These are phyloP conservation scores for Camellia sinensis DNA, from an alignment of 148 eudicot species.

Conservation along the genomic window DNA sequence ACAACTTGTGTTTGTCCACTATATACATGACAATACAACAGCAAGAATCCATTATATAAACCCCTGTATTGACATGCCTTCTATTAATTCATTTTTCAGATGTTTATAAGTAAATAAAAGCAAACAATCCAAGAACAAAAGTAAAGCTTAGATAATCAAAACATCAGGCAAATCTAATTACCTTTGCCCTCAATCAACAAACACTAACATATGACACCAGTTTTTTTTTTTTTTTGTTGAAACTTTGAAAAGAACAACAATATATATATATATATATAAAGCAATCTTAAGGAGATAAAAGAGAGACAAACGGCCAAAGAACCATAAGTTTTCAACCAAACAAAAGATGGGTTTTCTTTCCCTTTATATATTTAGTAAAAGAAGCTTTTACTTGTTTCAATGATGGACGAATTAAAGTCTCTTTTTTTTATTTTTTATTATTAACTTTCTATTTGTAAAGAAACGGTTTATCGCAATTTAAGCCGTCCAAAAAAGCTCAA, in stretches of 20 bases:
- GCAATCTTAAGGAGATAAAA: slow-evolving; percentile 8
- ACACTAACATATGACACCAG: neutral
- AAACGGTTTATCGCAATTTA: slow-evolving; percentile 32
- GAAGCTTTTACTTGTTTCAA: slow-evolving; percentile 35
- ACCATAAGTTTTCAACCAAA: slow-evolving; percentile 25
- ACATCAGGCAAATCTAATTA: neutral
- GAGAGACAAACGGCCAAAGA: slow-evolving; percentile 31
- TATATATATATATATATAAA: neutral
- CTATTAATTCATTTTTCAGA: neutral
- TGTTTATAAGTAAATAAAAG: neutral
- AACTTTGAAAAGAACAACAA: neutral
- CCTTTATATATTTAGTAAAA: slow-evolving; percentile 24
- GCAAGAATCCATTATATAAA: neutral
- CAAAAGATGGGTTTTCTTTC: slow-evolving; percentile 18
- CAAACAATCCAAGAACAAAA: neutral
- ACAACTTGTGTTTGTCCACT: neutral
- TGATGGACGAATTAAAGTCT: slow-evolving; percentile 29
- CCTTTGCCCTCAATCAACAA: neutral
- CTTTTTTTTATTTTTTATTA: no score
- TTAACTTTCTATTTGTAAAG: slow-evolving; percentile 19
- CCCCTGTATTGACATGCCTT: neutral
- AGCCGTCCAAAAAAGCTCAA: slow-evolving; percentile 27
- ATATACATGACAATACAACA: neutral
- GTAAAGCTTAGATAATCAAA: neutral
- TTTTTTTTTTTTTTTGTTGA: slow-evolving; percentile 11